Conservation (phyloP, 345 rosid species). For the Psidium friedrichsthalianum region DNA sequence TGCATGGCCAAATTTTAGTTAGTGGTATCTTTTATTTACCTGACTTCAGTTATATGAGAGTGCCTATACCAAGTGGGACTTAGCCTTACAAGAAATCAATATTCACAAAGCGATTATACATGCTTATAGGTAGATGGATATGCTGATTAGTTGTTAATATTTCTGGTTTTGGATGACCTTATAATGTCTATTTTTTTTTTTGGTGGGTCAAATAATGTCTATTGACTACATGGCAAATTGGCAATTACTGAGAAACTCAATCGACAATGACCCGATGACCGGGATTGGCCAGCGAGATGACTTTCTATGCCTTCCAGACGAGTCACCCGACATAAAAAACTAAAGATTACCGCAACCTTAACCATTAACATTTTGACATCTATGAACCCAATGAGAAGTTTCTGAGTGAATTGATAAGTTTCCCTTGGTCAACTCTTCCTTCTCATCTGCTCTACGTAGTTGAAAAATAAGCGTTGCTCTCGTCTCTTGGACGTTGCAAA, state of each 20-base stretch:
- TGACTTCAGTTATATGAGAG: background rate
- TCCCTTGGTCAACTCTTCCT: background rate
- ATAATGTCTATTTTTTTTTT: background rate
- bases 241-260: background rate
- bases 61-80: background rate
- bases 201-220: background rate
- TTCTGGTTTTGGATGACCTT: background rate
- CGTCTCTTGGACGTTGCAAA: background rate
- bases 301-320: background rate
- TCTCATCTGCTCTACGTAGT: background rate
- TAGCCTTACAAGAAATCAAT: background rate
- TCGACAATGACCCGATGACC: background rate
- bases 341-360: background rate
- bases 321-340: background rate
- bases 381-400: background rate
- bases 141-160: background rate
- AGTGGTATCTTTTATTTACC: background rate
- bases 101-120: background rate
- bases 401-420: background rate
- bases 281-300: background rate
- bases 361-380: background rate
- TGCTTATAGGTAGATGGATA: background rate
- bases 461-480: background rate
- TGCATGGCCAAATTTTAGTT: background rate
- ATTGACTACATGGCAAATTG: background rate